Percentiles rank a stretch among this genome's conserved stretches.
Evolutionary conservation across 495 filamentous ascomycete genomes (phyloP).

Genomic region (Daldinia loculata): DNA sequence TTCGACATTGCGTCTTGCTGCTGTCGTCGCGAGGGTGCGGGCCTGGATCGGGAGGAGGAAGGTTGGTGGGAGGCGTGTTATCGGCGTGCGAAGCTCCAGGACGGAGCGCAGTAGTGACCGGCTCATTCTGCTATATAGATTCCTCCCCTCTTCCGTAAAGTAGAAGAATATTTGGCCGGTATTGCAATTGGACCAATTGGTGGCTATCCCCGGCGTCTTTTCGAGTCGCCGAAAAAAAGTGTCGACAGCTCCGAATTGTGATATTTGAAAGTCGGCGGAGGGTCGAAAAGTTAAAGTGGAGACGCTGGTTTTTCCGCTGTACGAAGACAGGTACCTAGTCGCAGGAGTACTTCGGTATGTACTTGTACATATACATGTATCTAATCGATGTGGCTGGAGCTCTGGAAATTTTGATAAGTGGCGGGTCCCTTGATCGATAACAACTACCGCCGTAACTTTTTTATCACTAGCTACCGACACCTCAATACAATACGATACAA

Average conservation of each 20-base stretch:
- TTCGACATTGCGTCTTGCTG: conserved; percentile 43
- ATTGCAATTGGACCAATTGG: conserved; percentile 14
- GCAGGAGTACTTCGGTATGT: neutral
- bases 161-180: neutral
- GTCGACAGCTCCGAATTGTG: conserved; percentile 13
- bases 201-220: conserved; percentile 3
- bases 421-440: conserved; percentile 30
- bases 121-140: conserved; percentile 47
- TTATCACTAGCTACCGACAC: conserved; percentile 18
- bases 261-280: conserved; percentile 27
- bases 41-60: conserved; percentile 47
- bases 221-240: conserved; percentile 4
- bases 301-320: conserved; percentile 24
- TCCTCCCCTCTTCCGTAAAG: neutral
- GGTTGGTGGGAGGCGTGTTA: conserved; percentile 46
- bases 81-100: conserved; percentile 54
- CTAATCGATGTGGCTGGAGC: conserved; percentile 33
- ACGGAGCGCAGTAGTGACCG: conserved; percentile 57
- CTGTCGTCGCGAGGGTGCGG: conserved; percentile 20
- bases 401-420: conserved; percentile 35
- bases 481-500: neutral
- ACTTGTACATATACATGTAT: neutral
- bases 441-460: conserved; percentile 33
- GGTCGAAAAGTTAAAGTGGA: conserved; percentile 43
- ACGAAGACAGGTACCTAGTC: too few species aligned